Evolutionary conservation across 805 yeast species (phyloP), one percentile per base, ranked within the genome.

Genomic region (Saccharomycopsis microspora): DNA sequence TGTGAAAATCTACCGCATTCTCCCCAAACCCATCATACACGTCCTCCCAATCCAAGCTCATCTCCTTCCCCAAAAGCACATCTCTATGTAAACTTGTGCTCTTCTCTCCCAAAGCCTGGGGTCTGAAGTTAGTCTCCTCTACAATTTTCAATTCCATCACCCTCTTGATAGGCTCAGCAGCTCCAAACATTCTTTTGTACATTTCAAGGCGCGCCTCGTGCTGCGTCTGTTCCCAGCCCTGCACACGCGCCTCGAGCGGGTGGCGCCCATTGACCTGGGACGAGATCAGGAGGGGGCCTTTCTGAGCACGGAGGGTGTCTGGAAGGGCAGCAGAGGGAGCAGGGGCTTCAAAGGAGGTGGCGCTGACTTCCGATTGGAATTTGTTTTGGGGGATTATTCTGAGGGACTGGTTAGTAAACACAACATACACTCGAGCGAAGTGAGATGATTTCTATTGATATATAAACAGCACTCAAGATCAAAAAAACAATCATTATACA

Each of bases 161-260:
- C 59, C 97, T 75, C 60, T 82, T 82, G 63, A 90, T 83, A 5
- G 98, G 97, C 59, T 85, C 97, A 7, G 93, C 96, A 43, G 90
- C 78, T 10, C 98, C 98, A 63, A 84, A 88, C 11, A 85, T 66
- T 55, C 94, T 76, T 61, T 95, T 76, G 64, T 85, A 81, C 51
- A 78, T 78, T 61, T 88, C 93, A 68, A 89, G 58, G 58, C 78
- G 79, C 55, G 81, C 68, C 32, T 78, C 78, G 34, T 74, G 74
- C 59, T 87, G 88, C 8, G 82, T 82, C 41, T 70, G 67, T 29
- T 88, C 94, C 97, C 97, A 93, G 58, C 78, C 74, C 48, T 68
- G 64, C 37, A 93, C 64, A 56, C 96, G 76, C 4, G 74, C 57
- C 59, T 93, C 95, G 52, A 93, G 69, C 8, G 97, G 97, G 64